phyloP scores from a whole-genome alignment of 2,329 filamentous ascomycete genomes.

The Fusarium sp. region DNA sequence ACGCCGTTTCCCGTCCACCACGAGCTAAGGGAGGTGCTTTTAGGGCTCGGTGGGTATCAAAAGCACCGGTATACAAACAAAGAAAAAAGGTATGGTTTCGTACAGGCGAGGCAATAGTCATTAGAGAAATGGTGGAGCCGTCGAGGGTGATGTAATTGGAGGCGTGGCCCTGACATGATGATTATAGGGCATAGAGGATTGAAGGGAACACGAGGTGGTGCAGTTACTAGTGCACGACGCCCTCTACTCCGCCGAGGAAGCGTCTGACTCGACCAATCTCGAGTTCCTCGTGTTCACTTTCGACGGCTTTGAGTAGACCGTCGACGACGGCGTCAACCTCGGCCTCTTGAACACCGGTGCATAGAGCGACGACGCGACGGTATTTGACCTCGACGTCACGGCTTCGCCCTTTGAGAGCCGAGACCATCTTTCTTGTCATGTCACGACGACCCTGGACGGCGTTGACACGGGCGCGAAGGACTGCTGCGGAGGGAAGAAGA shows the following conservation, averaged over 20 bases:
- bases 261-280: slow-evolving; percentile 82
- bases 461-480: slow-evolving; percentile 75
- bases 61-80: slow-evolving; percentile 36
- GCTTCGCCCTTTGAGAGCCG: slow-evolving; percentile 80
- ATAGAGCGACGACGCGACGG: slow-evolving; percentile 86
- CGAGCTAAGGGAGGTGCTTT: slow-evolving; percentile 30
- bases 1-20: slow-evolving; percentile 39
- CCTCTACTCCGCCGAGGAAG: slow-evolving; percentile 84
- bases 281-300: slow-evolving; percentile 83
- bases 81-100: slow-evolving; percentile 17
- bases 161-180: not conserved
- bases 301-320: slow-evolving; percentile 84
- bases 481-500: slow-evolving; percentile 67
- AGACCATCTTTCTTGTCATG: slow-evolving; percentile 74
- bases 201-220: not conserved
- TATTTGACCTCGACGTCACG: slow-evolving; percentile 90
- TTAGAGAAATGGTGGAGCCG: slow-evolving; percentile 28
- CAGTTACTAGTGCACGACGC: slow-evolving; percentile 58
- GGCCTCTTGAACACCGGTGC: slow-evolving; percentile 81
- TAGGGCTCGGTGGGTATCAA: slow-evolving; percentile 44
- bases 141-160: not conserved
- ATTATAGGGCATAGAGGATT: not conserved
- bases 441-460: slow-evolving; percentile 78
- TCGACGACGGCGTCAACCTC: slow-evolving; percentile 86
- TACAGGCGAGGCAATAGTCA: slow-evolving; percentile 31